These are phyloP conservation scores for Cenchrus fungigraminus DNA, from an alignment of 176 grass and related monocot genomes.

Conservation along the genomic window DNA sequence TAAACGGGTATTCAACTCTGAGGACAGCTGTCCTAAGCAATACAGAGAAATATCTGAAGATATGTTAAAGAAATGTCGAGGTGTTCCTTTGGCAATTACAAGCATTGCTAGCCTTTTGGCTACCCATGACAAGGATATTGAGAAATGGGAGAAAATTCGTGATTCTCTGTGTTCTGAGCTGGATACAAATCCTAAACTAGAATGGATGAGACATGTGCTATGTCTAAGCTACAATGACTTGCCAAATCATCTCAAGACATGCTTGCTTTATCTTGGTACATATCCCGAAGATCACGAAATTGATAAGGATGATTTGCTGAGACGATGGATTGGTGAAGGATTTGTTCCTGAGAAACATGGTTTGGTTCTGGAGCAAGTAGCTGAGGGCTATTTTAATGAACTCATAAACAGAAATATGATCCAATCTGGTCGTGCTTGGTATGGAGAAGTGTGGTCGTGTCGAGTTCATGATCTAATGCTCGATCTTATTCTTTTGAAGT, in stretches of 20 bases:
- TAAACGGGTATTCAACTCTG: neutral
- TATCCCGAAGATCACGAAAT: slow-evolving; percentile 16
- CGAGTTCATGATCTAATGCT: slow-evolving; percentile 38
- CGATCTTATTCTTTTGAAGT: slow-evolving; percentile 26
- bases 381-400: slow-evolving; percentile 33
- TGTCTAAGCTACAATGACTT: slow-evolving; percentile 16
- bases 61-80: neutral
- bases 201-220: slow-evolving; percentile 28
- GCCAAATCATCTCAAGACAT: slow-evolving; percentile 3
- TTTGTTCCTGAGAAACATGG: slow-evolving; percentile 25
- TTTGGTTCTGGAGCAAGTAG: neutral
- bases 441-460: neutral
- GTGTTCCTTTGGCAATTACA: neutral
- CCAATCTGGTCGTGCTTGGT: neutral
- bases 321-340: slow-evolving; percentile 35
- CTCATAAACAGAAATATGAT: slow-evolving; percentile 36
- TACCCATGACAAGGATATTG: neutral
- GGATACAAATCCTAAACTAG: neutral
- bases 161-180: neutral
- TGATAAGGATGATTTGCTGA: neutral
- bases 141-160: neutral
- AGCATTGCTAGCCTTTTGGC: slow-evolving; percentile 33
- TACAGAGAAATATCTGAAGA: neutral
- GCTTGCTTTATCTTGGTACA: slow-evolving; percentile 25
- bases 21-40: neutral